Evolutionary conservation across 352 stramenopile genomes (phyloP).

Genomic region (Phytophthora pinifolia): DNA sequence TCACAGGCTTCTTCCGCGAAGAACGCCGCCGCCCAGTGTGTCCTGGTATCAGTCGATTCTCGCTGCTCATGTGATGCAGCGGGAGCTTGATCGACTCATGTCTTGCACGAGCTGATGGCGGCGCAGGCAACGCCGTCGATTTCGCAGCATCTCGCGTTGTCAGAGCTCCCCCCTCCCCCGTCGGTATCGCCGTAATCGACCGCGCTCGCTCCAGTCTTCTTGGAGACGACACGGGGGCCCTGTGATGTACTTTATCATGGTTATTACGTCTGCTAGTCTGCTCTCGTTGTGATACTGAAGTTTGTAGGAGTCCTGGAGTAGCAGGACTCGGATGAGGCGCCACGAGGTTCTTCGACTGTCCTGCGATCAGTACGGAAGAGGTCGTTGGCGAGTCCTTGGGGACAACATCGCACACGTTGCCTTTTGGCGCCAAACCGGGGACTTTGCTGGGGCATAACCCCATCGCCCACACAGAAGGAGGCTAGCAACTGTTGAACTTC

Average conservation of each 20-base stretch:
- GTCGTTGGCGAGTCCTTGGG: constrained; percentile 8
- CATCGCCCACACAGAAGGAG: constrained; percentile 10
- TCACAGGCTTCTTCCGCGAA: constrained; percentile 25
- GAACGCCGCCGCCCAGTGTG: background rate
- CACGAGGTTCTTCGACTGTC: constrained; percentile 17
- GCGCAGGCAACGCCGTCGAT: constrained; percentile 1
- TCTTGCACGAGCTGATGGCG: constrained; percentile 5
- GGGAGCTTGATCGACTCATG: constrained; percentile 16
- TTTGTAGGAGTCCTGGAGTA: background rate
- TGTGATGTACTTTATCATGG: background rate
- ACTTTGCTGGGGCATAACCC: constrained; percentile 22
- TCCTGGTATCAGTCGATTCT: constrained; percentile 12
- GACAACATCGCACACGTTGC: constrained; percentile 11
- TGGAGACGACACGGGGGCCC: too few relatives aligned
- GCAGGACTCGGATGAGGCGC: constrained; percentile 4
- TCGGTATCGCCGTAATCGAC: constrained; percentile 6
- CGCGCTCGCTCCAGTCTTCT: constrained; percentile 13
- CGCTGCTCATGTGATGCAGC: constrained; percentile 24
- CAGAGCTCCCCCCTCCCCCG: background rate
- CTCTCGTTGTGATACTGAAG: constrained; percentile 1
- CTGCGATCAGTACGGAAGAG: background rate
- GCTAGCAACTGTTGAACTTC: background rate
- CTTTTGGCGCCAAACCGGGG: constrained; percentile 6
- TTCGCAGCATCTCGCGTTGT: background rate
- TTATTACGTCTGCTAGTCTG: background rate